Base-by-base conservation (phyloP, 345 rosid species). In the Salix brachista region DNA sequence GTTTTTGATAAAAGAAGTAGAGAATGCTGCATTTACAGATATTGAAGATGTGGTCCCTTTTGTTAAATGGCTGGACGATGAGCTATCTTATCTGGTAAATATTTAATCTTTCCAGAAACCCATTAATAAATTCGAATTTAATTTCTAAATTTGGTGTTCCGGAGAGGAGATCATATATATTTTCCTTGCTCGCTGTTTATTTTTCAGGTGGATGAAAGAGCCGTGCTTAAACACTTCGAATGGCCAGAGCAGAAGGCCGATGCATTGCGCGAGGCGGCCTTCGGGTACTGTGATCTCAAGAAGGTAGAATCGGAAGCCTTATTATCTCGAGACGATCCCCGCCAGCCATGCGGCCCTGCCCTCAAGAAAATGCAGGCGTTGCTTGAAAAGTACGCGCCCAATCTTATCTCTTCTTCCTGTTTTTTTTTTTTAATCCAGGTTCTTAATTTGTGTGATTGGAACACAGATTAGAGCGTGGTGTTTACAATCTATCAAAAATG, bases 161-260 rank as follows among this genome's bases (percentile, higher is more conserved):
- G 8, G n/a, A 16, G 25, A 42, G 13, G 6, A 28, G 21, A 3
- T 32, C 37, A 17, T 18, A 12, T n/a, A 14, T 2, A 21, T 23
- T 32, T 16, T 11, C 0, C 4, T 14, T 8, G 28, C 34, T 69
- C 70, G 69, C 67, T 48, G 19, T 8, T 7, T 10, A 46, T 50
- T 37, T 52, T 65, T 30, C 50, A 91, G 97, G 97, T 94, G 75
- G 98, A 94, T 70, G 98, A 94, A 70, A 90, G 97, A 83, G 98
- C 97, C 10, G 97, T 94, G 74, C 75, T 92, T 32, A 92, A 94
- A 78, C 98, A 94, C 84, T 94, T 94, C 37, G 86, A 89, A 11
- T 92, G 97, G 97, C 98, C 97, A 16, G 98, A 94, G 85, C 89
- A 89, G 89, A 94, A 92, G 85, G 97, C 96, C 0, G 98, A 94